Evolutionary conservation across 2,329 filamentous ascomycete genomes (phyloP), one percentile per base, ranked within the genome.

Genomic region (Fusarium transvaalense): DNA sequence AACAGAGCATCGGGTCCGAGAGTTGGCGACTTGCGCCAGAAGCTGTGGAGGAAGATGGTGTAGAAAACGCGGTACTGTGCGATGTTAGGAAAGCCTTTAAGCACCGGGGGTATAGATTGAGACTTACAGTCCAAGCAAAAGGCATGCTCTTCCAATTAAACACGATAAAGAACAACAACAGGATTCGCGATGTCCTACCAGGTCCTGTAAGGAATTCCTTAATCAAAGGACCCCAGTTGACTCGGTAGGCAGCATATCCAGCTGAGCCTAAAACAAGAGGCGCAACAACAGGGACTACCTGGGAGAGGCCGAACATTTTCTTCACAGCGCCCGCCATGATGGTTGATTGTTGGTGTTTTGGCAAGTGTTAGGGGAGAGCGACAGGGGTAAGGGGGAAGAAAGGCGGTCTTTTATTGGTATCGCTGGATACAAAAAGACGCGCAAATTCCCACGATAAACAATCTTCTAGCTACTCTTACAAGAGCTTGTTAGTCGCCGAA

Each of bases 141-240:
- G 92, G 92, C 63, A 94, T 75, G 63, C 86, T 91, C 84, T 95
- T 95, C 80, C 90, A 83, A 77, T 94, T 95, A 42, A 87, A 71
- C 10, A 90, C 47, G 14, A 87, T 82, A 57, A 91, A 86, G 14
- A 86, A 51, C 15, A 90, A 71, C 61, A 87, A 76, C 58, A 86
- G 53, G 58, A 88, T 81, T 6, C 86, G 83, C 66, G 82, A 85
- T 8, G 80, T 83, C 53, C 84, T 80, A 4, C 86, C 86, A 0
- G 86, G 85, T 0, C 86, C 86, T 0, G 83, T 86, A 61, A 85
- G 76, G 74, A 88, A 88, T 29, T 78, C 69, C 53, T 76, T 74
- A 13, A 83, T 61, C 23, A 80, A 62, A 3, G 66, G 66, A 17
- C 71, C 68, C 78, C 82, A 83, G 71, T 86, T 78, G 61, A 83